Evolutionary conservation across 306 rosid genomes (phyloP), one percentile per base, ranked within the genome.

Genomic region (Quercus robur): DNA sequence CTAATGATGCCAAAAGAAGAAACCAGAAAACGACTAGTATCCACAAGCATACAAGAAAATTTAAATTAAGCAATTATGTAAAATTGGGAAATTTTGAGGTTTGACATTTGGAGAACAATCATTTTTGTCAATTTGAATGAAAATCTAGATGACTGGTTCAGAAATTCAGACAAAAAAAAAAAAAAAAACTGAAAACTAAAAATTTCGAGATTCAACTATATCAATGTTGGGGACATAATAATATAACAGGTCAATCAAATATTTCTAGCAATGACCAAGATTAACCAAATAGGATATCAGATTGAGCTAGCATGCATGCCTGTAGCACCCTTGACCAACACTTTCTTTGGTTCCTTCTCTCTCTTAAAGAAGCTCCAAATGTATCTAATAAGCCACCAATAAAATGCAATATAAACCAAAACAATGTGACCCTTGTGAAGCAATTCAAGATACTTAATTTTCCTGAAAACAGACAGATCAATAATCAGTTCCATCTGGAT

Each of bases 301-400:
- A 79, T 72, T 6, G 80, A 49, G 46, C 46, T 38, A 38, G 46
- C 10, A 2, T 38, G 31, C 94, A 79, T 93, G 93, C 97, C 97
- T 90, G 93, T 87, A 77, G 97, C 97, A 51, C 97, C 97, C 3
- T 94, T 91, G 86, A 94, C 88, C 84, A 94, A 87, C 2, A 94
- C 89, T 0, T 62, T 90, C 49, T 92, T 54, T 3, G 98, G 97
- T 69, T 94, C 92, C 85, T 88, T 93, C 75, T 91, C 90, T 59
- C 52, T 56, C 49, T 59, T 78, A 46, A 89, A 78, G 84, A 95
- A 92, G 78, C 90, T 81, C 82, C 87, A 89, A 93, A 95, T 90
- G 58, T 90, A 71, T 75, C 75, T 87, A 55, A 86, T 75, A 52
- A 90, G 89, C 84, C 82, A 90, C 94, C 96, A 89, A 80, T 90